phyloP scores from a whole-genome alignment of 1,284 basidiomycete species.

The Stygiomarasmius scandens region DNA sequence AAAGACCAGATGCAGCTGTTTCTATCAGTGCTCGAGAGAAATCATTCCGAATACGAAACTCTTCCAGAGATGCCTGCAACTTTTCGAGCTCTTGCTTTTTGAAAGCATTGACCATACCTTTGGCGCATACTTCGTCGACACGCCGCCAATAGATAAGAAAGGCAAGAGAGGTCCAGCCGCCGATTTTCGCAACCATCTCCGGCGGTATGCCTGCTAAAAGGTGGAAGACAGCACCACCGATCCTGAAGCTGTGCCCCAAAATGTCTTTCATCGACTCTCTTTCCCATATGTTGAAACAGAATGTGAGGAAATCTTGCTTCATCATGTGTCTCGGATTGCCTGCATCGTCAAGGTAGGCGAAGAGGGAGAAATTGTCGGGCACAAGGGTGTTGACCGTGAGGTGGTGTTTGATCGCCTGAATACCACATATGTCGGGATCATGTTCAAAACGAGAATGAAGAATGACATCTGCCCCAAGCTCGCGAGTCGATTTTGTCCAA shows the following conservation, averaged over 20 bases:
- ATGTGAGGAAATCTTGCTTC: slow-evolving; percentile 22
- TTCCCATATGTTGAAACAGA: slow-evolving; percentile 28
- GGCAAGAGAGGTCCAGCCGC: slow-evolving; percentile 20
- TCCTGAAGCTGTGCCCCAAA: slow-evolving; percentile 37
- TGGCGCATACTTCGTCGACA: neutral
- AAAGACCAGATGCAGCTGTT: neutral
- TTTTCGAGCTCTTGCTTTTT: neutral
- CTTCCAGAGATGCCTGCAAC: neutral
- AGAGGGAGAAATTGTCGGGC: slow-evolving; percentile 17
- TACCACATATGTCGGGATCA: neutral
- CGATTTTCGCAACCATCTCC: slow-evolving; percentile 34
- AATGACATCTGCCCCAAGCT: neutral
- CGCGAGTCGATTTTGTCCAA: slow-evolving; percentile 8
- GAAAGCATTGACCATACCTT: neutral
- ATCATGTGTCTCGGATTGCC: slow-evolving; percentile 17
- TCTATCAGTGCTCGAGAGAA: neutral
- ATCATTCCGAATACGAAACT: neutral
- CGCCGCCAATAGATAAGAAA: slow-evolving; percentile 10
- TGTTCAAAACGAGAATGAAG: neutral
- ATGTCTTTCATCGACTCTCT: slow-evolving; percentile 20
- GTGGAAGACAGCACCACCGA: slow-evolving; percentile 36
- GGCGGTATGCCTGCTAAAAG: slow-evolving; percentile 34
- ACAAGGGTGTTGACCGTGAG: neutral
- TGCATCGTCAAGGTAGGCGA: slow-evolving; percentile 16
- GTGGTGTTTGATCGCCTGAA: neutral